Evolutionary conservation across 768 basidiomycete genomes (phyloP), one percentile per base, ranked within the genome.

Genomic region (Mycena vulgaris): DNA sequence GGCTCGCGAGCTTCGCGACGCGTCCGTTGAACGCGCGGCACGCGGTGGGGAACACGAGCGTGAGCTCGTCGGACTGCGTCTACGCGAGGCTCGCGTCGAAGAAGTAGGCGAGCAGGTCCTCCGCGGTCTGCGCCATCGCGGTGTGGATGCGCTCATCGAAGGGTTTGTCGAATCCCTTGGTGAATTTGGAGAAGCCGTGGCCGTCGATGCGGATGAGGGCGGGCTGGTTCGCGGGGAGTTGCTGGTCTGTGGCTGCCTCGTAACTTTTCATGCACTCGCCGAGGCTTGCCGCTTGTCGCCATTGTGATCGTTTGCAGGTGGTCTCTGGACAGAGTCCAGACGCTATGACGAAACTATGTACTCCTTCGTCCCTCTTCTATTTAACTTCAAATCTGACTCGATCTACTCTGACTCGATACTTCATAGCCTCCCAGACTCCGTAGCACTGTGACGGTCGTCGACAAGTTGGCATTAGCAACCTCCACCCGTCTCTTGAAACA

Each of bases 61-160:
- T 72, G 51, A 72, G 49, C 61, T 72, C 71, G 71, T 72, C 71
- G 23, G 71, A 72, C 62, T 64, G 66, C 8, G 71, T 72, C 58
- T 72, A 72, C 17, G 63, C 71, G 51, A 72, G 62, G 49, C 66
- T 63, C 28, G 71, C 71, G n/a, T 37, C 71, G 23, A 66, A 52
- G 57, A 72, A 72, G 37, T 72, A 51, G 17, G 25, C 35, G 11
- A 72, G 63, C 11, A 72, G 66, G 52, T 68, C 71, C 17, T 57
- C 39, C 3, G 71, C 66, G 8, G 63, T 68, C 13, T 42, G 56
- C 33, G 37, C 66, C 71, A 72, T 72, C 33, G 63, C 66, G 27
- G 45, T 53, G 66, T 72, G 71, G 42, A 72, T 27, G 37, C 71
- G 66, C 42, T 35, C 51, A 51, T 72, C 71, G 35, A 72, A 72